Percentiles rank a stretch among this genome's conserved stretches.
phyloP scores from a whole-genome alignment of 768 basidiomycete genomes.

The Psilocybe sp. region DNA sequence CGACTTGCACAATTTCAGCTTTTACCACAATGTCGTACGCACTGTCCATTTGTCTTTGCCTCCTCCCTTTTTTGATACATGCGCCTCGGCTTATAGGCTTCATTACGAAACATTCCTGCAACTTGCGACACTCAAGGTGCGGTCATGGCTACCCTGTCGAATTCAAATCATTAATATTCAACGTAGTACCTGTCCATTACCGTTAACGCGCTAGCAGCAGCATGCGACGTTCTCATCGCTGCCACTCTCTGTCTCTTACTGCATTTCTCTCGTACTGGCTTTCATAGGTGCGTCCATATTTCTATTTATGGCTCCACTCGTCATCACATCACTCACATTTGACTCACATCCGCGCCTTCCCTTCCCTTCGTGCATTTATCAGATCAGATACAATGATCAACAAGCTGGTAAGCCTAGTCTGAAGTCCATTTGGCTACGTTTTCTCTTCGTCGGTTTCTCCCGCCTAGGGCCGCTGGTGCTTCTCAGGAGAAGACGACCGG shows the following conservation, averaged over 20 bases:
- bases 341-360: constrained; percentile 1
- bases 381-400: constrained; percentile 46
- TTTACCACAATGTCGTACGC: constrained; percentile 36
- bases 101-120: constrained; percentile 31
- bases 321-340: not conserved
- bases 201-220: constrained; percentile 40
- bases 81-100: constrained; percentile 15
- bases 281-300: constrained; percentile 29
- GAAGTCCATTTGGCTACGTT: not conserved
- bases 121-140: constrained; percentile 33
- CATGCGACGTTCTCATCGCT: constrained; percentile 44
- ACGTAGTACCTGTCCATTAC: constrained; percentile 35
- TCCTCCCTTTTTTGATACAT: not conserved
- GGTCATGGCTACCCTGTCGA: too few relatives aligned
- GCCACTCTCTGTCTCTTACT: constrained; percentile 34
- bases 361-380: constrained; percentile 6
- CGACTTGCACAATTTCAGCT: constrained; percentile 17
- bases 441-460: not conserved
- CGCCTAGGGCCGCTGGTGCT: not conserved
- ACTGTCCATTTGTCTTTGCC: not conserved
- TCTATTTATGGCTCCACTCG: not conserved
- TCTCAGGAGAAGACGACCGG: not conserved
- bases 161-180: not conserved
- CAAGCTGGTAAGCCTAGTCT: constrained; percentile 30
- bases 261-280: constrained; percentile 42